Conservation (phyloP, 805 yeast genomes). For the Saccharomycopsis vini region DNA sequence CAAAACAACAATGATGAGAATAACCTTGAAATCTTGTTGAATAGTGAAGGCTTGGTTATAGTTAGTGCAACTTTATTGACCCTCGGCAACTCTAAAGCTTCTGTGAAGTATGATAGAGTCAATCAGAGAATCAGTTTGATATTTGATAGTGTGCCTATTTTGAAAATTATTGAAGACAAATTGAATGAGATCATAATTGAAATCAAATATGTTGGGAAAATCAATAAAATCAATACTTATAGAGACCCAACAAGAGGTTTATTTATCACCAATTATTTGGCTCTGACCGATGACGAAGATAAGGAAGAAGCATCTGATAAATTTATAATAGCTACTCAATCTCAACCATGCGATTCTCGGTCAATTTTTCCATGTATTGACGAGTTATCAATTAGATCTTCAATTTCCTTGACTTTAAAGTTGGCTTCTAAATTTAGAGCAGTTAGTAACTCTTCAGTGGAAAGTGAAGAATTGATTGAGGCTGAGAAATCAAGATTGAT, state of each 20-base stretch:
- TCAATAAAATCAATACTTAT: constrained; percentile 42
- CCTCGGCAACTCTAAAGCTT: constrained; percentile 23
- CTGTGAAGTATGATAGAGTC: constrained; percentile 32
- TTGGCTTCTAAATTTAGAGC: constrained; percentile 39
- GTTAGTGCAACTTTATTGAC: constrained; percentile 11
- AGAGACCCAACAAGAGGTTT: constrained; percentile 54
- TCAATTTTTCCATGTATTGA: constrained; percentile 62
- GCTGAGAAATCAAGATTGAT: constrained; percentile 27
- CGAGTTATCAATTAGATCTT: constrained; percentile 47
- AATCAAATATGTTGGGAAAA: constrained; percentile 41
- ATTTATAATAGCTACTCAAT: constrained; percentile 57
- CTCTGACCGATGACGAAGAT: constrained; percentile 19
- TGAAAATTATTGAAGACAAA: constrained; percentile 19
- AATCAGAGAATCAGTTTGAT: constrained; percentile 29
- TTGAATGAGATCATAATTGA: constrained; percentile 16
- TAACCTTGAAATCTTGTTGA: constrained; percentile 26
- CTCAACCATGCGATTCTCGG: constrained; percentile 60
- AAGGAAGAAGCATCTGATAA: constrained; percentile 41
- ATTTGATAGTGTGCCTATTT: constrained; percentile 23
- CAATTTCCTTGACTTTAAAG: constrained; percentile 40
- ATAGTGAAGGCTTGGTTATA: constrained; percentile 29
- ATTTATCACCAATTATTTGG: constrained; percentile 54
- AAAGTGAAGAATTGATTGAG: constrained; percentile 23
- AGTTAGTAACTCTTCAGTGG: constrained; percentile 39
- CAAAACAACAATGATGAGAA: constrained; percentile 4